Evolutionary conservation across 116 monocot genomes (phyloP).

Genomic region (Thalassia testudinum): DNA sequence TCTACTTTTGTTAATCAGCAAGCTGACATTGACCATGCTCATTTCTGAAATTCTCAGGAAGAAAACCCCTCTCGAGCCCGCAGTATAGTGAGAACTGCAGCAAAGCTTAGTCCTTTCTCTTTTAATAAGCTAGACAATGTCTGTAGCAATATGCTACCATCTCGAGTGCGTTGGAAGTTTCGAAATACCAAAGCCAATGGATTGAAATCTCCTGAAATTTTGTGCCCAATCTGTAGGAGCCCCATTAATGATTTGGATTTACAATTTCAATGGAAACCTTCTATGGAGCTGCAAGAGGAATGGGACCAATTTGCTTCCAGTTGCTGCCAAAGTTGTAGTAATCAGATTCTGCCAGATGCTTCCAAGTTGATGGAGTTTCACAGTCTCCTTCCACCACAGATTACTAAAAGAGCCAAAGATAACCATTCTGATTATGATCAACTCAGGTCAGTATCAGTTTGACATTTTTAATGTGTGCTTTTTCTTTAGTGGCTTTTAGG

Average conservation of each 20-base stretch:
- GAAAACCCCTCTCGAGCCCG: constrained; percentile 93
- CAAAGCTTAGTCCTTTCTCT: constrained; percentile 70
- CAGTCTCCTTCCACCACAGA: constrained; percentile 42
- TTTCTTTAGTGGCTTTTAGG: too few relatives aligned
- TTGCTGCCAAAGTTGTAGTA: constrained; percentile 74
- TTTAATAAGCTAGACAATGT: constrained; percentile 62
- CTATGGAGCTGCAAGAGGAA: constrained; percentile 8
- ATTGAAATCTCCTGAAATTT: constrained; percentile 25
- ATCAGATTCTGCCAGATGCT: constrained; percentile 69
- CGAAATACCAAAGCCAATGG: constrained; percentile 22
- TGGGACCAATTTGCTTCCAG: constrained; percentile 30
- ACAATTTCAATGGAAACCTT: constrained; percentile 11
- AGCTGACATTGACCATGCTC: neutral
- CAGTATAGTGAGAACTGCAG: constrained; percentile 89
- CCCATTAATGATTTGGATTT: constrained; percentile 53
- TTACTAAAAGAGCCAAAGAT: constrained; percentile 26
- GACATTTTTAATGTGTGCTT: too few relatives aligned
- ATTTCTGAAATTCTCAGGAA: constrained; percentile 36
- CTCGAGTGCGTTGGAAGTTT: constrained; percentile 60
- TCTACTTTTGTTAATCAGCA: too few relatives aligned
- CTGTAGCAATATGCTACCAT: constrained; percentile 55
- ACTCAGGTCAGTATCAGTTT: constrained; percentile 46
- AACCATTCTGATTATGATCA: constrained; percentile 7
- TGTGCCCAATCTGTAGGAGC: constrained; percentile 74
- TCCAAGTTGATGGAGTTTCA: constrained; percentile 34